Conservation (phyloP, 139 green algal genomes). For the Trebouxia sp. region DNA sequence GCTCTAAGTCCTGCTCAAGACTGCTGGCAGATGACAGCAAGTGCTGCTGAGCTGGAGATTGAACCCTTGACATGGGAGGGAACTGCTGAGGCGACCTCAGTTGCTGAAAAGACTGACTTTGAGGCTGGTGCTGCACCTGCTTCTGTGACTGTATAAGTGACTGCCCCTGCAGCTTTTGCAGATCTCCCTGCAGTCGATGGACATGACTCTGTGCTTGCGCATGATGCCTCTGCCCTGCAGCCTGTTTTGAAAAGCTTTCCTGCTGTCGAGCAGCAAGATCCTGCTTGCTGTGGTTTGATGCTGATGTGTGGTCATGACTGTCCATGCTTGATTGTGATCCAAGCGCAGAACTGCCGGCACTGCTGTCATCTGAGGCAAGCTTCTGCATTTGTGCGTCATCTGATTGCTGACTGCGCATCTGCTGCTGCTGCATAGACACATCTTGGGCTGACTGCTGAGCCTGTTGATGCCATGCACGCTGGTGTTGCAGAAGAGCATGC, state of each 20-base stretch:
- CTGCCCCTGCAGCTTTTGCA: neutral
- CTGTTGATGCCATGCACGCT: neutral
- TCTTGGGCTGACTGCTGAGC: neutral
- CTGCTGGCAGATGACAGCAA: too few relatives aligned
- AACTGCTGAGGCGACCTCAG: too few relatives aligned
- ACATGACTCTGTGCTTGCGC: neutral
- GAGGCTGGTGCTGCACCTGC: too few relatives aligned
- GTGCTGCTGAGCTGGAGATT: too few relatives aligned
- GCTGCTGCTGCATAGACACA: neutral
- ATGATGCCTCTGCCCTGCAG: neutral
- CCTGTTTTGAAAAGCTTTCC: neutral
- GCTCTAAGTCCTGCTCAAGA: too few relatives aligned
- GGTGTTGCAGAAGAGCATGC: neutral
- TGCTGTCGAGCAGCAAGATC: neutral
- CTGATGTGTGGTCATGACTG: neutral
- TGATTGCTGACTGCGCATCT: neutral
- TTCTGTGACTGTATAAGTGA: neutral
- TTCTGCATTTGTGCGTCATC: neutral
- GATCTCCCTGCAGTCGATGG: neutral
- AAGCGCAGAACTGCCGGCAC: neutral
- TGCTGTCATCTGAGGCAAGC: neutral
- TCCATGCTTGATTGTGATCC: neutral
- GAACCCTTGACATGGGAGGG: too few relatives aligned
- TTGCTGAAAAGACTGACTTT: too few relatives aligned
- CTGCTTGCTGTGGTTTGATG: neutral